phyloP scores from a whole-genome alignment of 345 rosid species.

The Psidium guajava region DNA sequence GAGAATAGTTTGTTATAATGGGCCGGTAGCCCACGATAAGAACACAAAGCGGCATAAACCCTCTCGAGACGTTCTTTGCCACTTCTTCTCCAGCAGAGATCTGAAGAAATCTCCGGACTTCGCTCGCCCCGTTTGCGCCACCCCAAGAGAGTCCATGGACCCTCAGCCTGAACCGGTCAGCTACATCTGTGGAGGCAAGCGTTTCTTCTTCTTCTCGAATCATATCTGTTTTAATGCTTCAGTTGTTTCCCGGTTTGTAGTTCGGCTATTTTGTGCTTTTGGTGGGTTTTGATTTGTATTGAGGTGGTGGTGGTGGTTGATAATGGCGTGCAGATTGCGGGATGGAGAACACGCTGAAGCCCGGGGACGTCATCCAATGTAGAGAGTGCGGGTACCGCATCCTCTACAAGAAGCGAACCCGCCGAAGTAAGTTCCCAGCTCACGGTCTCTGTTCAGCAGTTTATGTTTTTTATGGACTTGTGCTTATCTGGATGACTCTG shows the following conservation, averaged over 20 bases:
- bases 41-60: accelerated
- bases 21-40: background rate
- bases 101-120: background rate
- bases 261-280: background rate
- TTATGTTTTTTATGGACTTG: background rate
- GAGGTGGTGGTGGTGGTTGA: background rate
- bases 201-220: background rate
- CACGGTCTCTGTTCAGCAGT: background rate
- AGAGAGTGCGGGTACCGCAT: constrained; percentile 92
- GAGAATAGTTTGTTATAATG: background rate
- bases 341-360: constrained; percentile 61
- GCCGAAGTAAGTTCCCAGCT: constrained; percentile 42
- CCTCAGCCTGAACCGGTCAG: constrained; percentile 77
- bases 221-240: background rate
- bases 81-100: background rate
- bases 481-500: background rate
- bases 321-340: constrained; percentile 50
- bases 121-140: background rate
- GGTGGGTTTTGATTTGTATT: background rate
- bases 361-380: constrained; percentile 88
- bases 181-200: constrained; percentile 73
- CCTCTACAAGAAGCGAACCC: constrained; percentile 88
- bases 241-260: background rate
- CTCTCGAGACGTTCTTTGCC: background rate
- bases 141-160: constrained; percentile 34